Conservation (phyloP, 768 basidiomycete genomes). For the Tephrocybe rancida region DNA sequence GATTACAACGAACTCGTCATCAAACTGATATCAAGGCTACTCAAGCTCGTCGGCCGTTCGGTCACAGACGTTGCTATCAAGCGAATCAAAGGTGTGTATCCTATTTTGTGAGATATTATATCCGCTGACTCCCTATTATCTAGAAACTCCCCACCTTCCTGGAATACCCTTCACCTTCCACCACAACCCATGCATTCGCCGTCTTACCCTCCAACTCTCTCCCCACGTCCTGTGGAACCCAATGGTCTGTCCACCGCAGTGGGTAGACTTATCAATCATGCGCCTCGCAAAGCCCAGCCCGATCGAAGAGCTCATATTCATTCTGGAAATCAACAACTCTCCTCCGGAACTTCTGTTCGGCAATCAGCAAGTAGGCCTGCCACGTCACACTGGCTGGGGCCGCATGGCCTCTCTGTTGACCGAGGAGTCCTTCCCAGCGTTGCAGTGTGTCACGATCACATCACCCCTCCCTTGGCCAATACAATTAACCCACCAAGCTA, state of each 20-base stretch:
- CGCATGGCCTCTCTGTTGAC: constrained; percentile 5
- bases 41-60: constrained; percentile 1
- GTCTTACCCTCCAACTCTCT: constrained; percentile 3
- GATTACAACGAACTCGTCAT: constrained; percentile 1
- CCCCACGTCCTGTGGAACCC: constrained; percentile 1
- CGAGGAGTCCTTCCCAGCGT: constrained; percentile 2
- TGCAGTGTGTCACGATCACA: background rate
- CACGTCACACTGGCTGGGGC: background rate
- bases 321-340: background rate
- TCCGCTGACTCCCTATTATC: background rate
- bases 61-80: background rate
- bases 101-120: too few relatives aligned
- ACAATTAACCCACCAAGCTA: background rate
- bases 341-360: background rate
- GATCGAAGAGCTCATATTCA: constrained; percentile 6
- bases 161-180: constrained; percentile 2
- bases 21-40: background rate
- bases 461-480: background rate
- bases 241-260: constrained; percentile 1
- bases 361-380: background rate
- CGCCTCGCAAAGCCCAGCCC: background rate
- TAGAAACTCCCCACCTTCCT: background rate
- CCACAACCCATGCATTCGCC: constrained; percentile 3
- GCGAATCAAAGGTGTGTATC: constrained; percentile 2
- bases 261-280: constrained; percentile 1